Evolutionary conservation across 2,329 filamentous ascomycete genomes (phyloP).

Genomic region (Nothomitra cinnamomea): DNA sequence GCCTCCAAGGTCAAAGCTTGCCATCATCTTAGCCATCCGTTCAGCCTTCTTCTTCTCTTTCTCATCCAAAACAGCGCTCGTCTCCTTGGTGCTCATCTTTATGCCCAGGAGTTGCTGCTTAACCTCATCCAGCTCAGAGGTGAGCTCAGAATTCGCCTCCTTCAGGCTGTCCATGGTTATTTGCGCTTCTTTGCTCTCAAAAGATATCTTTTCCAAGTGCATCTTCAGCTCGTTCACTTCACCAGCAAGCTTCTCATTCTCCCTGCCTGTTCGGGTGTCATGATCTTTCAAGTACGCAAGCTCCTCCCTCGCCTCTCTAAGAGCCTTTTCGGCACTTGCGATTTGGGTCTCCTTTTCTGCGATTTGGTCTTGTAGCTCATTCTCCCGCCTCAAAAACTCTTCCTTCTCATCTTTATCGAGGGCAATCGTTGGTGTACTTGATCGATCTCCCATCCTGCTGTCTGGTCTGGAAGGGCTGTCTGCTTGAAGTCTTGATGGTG

Average conservation of each 20-base stretch:
- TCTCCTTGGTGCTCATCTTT: constrained; percentile 93
- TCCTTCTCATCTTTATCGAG: constrained; percentile 94
- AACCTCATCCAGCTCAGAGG: constrained; percentile 77
- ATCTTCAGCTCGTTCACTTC: constrained; percentile 91
- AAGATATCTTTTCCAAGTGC: constrained; percentile 88
- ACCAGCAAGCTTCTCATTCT: constrained; percentile 71
- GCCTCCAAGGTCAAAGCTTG: constrained; percentile 83
- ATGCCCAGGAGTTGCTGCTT: constrained; percentile 93
- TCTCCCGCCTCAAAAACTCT: constrained; percentile 86
- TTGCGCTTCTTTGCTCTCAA: constrained; percentile 89
- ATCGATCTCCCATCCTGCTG: constrained; percentile 57
- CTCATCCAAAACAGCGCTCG: constrained; percentile 74
- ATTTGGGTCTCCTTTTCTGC: constrained; percentile 81
- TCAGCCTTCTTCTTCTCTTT: constrained; percentile 98
- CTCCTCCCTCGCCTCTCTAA: constrained; percentile 76
- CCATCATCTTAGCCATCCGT: constrained; percentile 99
- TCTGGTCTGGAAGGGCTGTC: constrained; percentile 40
- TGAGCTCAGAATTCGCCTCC: constrained; percentile 88
- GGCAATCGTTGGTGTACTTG: constrained; percentile 71
- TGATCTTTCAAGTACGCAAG: constrained; percentile 72
- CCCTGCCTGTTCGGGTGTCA: constrained; percentile 64
- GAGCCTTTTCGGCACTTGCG: constrained; percentile 58
- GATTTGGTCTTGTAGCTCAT: constrained; percentile 92
- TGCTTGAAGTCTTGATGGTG: constrained; percentile 36
- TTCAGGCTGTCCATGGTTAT: constrained; percentile 98